Conservation (phyloP, 495 filamentous ascomycete species). For the Neurospora sp. region DNA sequence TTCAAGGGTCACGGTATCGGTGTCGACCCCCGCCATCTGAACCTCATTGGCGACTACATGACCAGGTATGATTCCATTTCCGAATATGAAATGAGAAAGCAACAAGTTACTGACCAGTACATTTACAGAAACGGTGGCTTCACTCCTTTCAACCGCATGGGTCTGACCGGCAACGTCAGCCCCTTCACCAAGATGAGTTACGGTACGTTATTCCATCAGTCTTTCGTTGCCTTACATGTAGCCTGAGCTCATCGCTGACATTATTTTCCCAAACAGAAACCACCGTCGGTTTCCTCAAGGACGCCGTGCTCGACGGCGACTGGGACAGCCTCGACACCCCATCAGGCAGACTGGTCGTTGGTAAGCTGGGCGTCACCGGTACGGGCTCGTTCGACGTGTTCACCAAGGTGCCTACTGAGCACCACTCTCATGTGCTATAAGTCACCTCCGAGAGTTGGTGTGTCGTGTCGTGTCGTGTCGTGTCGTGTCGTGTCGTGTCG, state of each 20-base stretch:
- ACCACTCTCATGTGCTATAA: conserved; percentile 7
- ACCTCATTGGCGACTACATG: conserved; percentile 95
- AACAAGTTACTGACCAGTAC: neutral
- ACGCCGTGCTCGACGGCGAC: conserved; percentile 81
- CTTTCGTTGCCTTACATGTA: neutral
- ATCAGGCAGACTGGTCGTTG: conserved; percentile 79
- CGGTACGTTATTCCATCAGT: conserved; percentile 25
- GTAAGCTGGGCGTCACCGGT: conserved; percentile 68
- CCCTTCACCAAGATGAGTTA: conserved; percentile 98
- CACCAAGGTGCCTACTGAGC: conserved; percentile 32
- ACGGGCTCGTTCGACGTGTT: conserved; percentile 91
- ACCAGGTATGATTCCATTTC: conserved; percentile 34
- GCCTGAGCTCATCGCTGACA: neutral
- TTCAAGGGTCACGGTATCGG: conserved; percentile 89
- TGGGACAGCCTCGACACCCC: conserved; percentile 81
- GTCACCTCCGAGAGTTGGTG: neutral
- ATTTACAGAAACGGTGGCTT: conserved; percentile 60
- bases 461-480: neutral
- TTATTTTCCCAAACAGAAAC: conserved; percentile 44
- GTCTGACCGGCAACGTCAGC: conserved; percentile 68
- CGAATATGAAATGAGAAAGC: neutral
- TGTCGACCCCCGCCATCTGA: conserved; percentile 87
- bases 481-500: neutral
- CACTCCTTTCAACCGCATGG: conserved; percentile 82
- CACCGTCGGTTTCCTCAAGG: conserved; percentile 82